Conservation (phyloP, 2,329 filamentous ascomycete species). For the Orbilia quercus region DNA sequence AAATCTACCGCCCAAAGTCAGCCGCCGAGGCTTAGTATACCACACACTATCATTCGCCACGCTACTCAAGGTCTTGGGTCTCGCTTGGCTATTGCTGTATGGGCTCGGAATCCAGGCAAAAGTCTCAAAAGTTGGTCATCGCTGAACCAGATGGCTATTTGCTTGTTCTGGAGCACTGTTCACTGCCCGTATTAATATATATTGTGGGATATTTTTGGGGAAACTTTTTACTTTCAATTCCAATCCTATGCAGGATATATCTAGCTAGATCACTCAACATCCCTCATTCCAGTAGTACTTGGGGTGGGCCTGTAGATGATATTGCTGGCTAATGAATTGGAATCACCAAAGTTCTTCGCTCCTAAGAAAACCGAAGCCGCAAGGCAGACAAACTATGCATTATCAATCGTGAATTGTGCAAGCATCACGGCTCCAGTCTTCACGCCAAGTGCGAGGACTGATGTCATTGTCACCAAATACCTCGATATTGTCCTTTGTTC, state of each 20-base stretch:
- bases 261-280: too few relatives aligned
- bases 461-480: slow-evolving; percentile 34
- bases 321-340: too few relatives aligned
- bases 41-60: slow-evolving; percentile 21
- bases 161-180: slow-evolving; percentile 14
- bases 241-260: too few relatives aligned
- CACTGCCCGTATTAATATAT: too few relatives aligned
- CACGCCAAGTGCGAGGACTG: slow-evolving; percentile 21
- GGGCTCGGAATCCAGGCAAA: slow-evolving; percentile 25
- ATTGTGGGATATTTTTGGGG: too few relatives aligned
- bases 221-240: too few relatives aligned
- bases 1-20: slow-evolving; percentile 8
- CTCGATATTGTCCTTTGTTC: background rate
- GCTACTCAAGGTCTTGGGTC: slow-evolving; percentile 33
- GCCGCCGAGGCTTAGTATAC: slow-evolving; percentile 37
- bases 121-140: background rate
- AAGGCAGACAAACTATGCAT: slow-evolving; percentile 33
- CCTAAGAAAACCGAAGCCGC: slow-evolving; percentile 12
- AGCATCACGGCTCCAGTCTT: background rate
- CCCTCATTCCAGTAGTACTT: too few relatives aligned
- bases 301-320: too few relatives aligned
- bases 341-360: background rate
- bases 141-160: slow-evolving; percentile 5
- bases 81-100: slow-evolving; percentile 36
- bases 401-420: slow-evolving; percentile 11